Evolutionary conservation across 75 land plant genomes (phyloP), one percentile per base, ranked within the genome.

Genomic region (Sequoia sempervirens): DNA sequence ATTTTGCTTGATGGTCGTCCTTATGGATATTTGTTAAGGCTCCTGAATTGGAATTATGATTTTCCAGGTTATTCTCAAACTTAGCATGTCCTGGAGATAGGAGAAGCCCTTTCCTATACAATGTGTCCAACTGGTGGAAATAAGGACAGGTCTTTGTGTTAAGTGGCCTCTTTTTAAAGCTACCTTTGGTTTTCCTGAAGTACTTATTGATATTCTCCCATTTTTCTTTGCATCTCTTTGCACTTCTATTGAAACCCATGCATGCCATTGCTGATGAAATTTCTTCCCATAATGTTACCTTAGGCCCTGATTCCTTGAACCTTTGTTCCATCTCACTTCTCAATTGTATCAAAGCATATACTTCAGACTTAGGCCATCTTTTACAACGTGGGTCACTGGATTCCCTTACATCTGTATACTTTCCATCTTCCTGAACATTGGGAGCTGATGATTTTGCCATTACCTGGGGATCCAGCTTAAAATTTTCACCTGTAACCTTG

Each of bases 261-360:
- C 79, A 72, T 30, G 73, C 73, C 93, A 95, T 89, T 12, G 75
- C 68, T 18, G 87, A 43, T 38, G 92, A 89, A 80, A 95, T 88
- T 81, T 88, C 93, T 78, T 95, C 95, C 96, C 96, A 95, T 20
- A 95, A 85, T 20, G 93, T 86, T 1, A 86, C 89, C 66, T 88
- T 92, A n/a, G 88, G 86, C 1, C 92, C 92, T 13, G 87, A 81
- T 82, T 86, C 86, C 28, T 83, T 87, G 80, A 88, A 90, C 76
- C 86, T 90, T 41, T 74, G 23, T 20, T 95, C 95, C 83, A 92
- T 79, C 46, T 86, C 78, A 52, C 90, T 88, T 80, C 96, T 53
- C 56, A 93, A 84, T 56, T 85, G 53, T 56, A 95, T 93, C 54
- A 95, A 72, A 0, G 95, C 90, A 78, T 88, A 86, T 43, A 95